Evolutionary conservation across 2,329 filamentous ascomycete species (phyloP).

Genomic region (Penicillium concentricum): DNA sequence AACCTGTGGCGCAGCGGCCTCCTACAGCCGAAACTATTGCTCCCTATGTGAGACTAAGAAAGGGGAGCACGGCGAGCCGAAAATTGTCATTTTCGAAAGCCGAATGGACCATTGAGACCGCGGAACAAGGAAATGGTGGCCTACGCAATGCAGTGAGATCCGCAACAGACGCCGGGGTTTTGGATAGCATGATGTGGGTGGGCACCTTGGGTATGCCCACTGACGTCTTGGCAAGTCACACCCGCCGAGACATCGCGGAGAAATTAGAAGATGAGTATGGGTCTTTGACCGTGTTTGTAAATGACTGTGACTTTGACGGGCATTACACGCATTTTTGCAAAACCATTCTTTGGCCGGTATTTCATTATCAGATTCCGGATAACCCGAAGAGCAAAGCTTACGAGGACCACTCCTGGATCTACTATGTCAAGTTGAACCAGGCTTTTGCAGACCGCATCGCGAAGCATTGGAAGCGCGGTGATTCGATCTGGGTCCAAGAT

Average conservation of each 20-base stretch:
- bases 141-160: conserved; percentile 84
- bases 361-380: conserved; percentile 97
- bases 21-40: conserved; percentile 9
- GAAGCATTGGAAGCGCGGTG: conserved; percentile 88
- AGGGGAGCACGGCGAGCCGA: conserved; percentile 53
- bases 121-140: conserved; percentile 89
- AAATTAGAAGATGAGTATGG: conserved; percentile 77
- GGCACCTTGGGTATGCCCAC: conserved; percentile 93
- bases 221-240: conserved; percentile 72
- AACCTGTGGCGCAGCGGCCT: conserved; percentile 21
- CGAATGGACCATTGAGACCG: conserved; percentile 77
- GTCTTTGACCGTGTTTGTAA: conserved; percentile 79
- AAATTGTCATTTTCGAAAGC: conserved; percentile 70
- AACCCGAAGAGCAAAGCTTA: conserved; percentile 98
- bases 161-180: conserved; percentile 65
- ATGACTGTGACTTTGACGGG: conserved; percentile 88
- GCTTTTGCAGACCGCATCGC: conserved; percentile 89
- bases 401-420: conserved; percentile 94
- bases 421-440: conserved; percentile 89
- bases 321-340: conserved; percentile 98
- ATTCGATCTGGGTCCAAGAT: conserved; percentile 93
- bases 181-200: conserved; percentile 81
- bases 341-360: conserved; percentile 94
- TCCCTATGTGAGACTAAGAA: conserved; percentile 13
- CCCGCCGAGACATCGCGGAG: conserved; percentile 81